Evolutionary conservation across 495 filamentous ascomycete species (phyloP), one percentile per base, ranked within the genome.

Genomic region (Penicillium simplicissimum): DNA sequence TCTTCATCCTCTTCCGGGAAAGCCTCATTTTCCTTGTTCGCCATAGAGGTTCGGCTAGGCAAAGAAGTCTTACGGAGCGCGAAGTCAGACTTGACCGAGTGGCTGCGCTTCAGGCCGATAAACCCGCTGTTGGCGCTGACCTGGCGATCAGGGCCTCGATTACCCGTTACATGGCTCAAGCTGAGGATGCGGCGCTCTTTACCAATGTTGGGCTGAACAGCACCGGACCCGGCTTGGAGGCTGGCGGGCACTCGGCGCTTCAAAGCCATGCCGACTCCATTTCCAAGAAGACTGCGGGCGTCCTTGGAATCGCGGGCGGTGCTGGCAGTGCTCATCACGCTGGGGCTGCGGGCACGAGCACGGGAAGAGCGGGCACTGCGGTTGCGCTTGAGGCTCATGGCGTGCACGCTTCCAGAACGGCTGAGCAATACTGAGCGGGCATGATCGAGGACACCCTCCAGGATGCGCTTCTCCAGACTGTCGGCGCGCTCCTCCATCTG

Each of bases 361-460:
- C 76, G 76, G 55, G 78, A 79, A 37, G 81, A 85, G 11, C 69
- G 69, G 0, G 52, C 47, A 36, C 69, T 71, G 13, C 84, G 81
- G 19, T 90, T 84, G n/a, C 91, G 84, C 72, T 91, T 93, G 52
- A 90, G 83, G 74, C 82, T 88, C 86, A 91, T 90, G 71, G 76
- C 60, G 78, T 71, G 66, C 63, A 67, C 47, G 57, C 73, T 67
- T 61, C 71, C 75, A 35, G 77, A 76, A 17, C 82, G 78, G 15
- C 85, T 84, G 59, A 96, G 85, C 43, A 97, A 84, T 17, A 98
- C 79, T 7, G 89, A 87, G 19, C 92, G 88, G 35, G 95, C 96
- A 67, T 97, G 93, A 68, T 98, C 93, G 62, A 98, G 92, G 40
- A 98, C 91, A 33, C 93, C 92, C 59, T 98, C 94, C 33, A 98